These are phyloP conservation scores for Chaetothyriales sp. DNA, from an alignment of 2,329 filamentous ascomycete genomes.

Conservation along the genomic window DNA sequence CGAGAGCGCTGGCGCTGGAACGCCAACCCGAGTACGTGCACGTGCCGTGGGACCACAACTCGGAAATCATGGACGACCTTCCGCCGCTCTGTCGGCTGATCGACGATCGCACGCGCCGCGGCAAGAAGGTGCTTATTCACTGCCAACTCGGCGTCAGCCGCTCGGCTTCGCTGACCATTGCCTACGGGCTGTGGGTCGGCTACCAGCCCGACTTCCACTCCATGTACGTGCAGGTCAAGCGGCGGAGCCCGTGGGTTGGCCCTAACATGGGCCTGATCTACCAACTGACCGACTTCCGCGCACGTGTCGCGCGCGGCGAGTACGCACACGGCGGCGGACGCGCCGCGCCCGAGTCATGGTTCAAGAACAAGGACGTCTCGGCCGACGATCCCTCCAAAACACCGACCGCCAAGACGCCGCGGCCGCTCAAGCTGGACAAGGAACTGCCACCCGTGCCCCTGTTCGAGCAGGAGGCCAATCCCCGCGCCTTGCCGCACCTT, in stretches of 20 bases:
- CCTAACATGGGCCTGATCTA: conserved; percentile 59
- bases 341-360: conserved; percentile 11
- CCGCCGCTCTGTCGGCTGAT: conserved; percentile 47
- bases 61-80: conserved; percentile 51
- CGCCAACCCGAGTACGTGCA: conserved; percentile 51
- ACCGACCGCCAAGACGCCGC: neutral
- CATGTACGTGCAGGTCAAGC: conserved; percentile 51
- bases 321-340: conserved; percentile 7
- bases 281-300: conserved; percentile 51
- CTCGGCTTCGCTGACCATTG: conserved; percentile 52
- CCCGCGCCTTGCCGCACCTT: neutral
- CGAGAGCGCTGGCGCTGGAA: conserved; percentile 5
- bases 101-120: conserved; percentile 43
- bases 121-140: conserved; percentile 50
- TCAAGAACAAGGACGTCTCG: neutral
- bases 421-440: conserved; percentile 4
- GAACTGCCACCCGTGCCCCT: conserved; percentile 17
- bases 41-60: conserved; percentile 54
- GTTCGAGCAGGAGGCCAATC: conserved; percentile 9
- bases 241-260: conserved; percentile 52
- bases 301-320: conserved; percentile 24
- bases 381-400: conserved; percentile 1
- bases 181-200: conserved; percentile 52
- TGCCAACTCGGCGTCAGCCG: conserved; percentile 53
- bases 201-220: conserved; percentile 49